Conservation (phyloP, 148 eudicot species). For the Camellia sinensis region DNA sequence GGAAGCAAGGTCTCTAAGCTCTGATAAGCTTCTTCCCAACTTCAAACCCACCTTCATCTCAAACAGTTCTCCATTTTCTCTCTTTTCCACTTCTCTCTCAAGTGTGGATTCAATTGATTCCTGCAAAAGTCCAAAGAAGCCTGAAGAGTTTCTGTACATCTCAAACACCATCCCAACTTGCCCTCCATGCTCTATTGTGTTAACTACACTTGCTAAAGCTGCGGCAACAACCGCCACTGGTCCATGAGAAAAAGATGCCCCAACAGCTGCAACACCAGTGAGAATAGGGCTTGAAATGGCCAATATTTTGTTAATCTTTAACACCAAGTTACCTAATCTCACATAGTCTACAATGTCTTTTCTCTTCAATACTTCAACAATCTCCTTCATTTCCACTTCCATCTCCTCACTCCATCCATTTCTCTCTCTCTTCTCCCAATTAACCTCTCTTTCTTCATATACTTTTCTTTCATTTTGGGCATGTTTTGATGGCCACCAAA, state of each 20-base stretch:
- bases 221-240: slow-evolving; percentile 24
- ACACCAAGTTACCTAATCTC: slow-evolving; percentile 33
- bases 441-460: too few species aligned
- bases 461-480: neutral
- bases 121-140: slow-evolving; percentile 31
- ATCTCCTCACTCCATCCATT: slow-evolving; percentile 39
- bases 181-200: slow-evolving; percentile 32
- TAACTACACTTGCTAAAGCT: slow-evolving; percentile 26
- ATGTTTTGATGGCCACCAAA: slow-evolving; percentile 38
- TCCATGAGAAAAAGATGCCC: slow-evolving; percentile 5
- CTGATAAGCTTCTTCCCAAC: slow-evolving; percentile 37
- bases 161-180: slow-evolving; percentile 68
- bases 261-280: slow-evolving; percentile 35
- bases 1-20: slow-evolving; percentile 24
- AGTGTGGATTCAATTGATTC: slow-evolving; percentile 26
- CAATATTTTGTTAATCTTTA: slow-evolving; percentile 32
- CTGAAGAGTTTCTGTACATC: slow-evolving; percentile 50
- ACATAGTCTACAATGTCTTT: slow-evolving; percentile 37
- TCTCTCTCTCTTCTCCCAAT: neutral
- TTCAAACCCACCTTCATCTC: slow-evolving; percentile 42
- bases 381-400: slow-evolving; percentile 33
- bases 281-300: slow-evolving; percentile 34
- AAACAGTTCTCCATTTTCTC: slow-evolving; percentile 34
- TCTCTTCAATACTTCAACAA: slow-evolving; percentile 22
- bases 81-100: neutral